phyloP scores from a whole-genome alignment of 352 stramenopile species.

The Pythium grandisporangium region DNA sequence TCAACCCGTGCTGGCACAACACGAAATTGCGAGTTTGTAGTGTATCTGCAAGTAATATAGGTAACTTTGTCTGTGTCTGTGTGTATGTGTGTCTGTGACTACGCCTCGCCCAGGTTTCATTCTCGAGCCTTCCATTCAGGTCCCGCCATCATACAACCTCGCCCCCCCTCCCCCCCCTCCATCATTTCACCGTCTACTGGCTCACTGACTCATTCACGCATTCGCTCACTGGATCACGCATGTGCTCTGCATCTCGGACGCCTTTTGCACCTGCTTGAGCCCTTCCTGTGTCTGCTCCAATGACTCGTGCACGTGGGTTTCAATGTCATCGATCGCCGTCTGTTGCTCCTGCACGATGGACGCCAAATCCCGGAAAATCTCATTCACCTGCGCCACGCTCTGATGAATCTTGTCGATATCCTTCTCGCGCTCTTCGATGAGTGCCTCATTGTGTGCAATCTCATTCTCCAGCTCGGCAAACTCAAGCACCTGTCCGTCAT shows the following conservation, averaged over 20 bases:
- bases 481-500: slow-evolving; percentile 67
- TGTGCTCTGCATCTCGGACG: slow-evolving; percentile 62
- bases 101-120: too few species aligned
- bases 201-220: too few species aligned
- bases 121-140: too few species aligned
- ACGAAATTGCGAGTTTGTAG: too few species aligned
- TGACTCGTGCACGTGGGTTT: slow-evolving; percentile 77
- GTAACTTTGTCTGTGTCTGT: too few species aligned
- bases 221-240: slow-evolving; percentile 55
- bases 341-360: slow-evolving; percentile 83
- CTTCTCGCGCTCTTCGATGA: slow-evolving; percentile 85
- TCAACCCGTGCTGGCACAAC: too few species aligned
- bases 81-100: too few species aligned
- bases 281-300: slow-evolving; percentile 80
- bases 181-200: too few species aligned
- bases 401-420: slow-evolving; percentile 85
- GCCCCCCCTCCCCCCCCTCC: too few species aligned
- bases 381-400: slow-evolving; percentile 85
- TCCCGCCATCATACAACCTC: too few species aligned
- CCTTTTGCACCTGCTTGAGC: slow-evolving; percentile 79
- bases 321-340: slow-evolving; percentile 76
- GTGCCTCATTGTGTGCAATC: slow-evolving; percentile 81
- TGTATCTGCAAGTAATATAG: too few species aligned
- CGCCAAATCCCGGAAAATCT: slow-evolving; percentile 86
- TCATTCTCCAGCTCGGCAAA: slow-evolving; percentile 79